phyloP scores from a whole-genome alignment of 176 grass and related monocot genomes.

The Lolium rigidum region DNA sequence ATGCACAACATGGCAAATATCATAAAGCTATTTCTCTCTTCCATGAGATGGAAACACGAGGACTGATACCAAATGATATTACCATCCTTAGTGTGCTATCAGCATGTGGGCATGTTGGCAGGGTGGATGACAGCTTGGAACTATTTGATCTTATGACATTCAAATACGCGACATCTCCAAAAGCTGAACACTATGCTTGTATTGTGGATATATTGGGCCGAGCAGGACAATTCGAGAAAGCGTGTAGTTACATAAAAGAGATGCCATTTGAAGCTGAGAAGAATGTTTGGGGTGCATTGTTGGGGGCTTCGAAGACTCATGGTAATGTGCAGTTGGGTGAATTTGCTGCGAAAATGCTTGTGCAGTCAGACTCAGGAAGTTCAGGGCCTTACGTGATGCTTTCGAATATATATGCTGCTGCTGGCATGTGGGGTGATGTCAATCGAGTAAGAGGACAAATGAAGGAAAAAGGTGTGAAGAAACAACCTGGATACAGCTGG shows the following conservation, averaged over 20 bases:
- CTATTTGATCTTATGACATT: slow-evolving; percentile 75
- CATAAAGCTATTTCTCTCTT: slow-evolving; percentile 74
- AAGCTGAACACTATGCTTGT: slow-evolving; percentile 81
- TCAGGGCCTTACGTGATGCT: slow-evolving; percentile 87
- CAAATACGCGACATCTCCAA: slow-evolving; percentile 59
- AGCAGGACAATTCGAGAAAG: slow-evolving; percentile 77
- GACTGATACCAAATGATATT: slow-evolving; percentile 61
- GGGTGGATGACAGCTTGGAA: slow-evolving; percentile 76
- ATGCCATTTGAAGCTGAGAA: slow-evolving; percentile 77
- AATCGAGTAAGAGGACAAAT: slow-evolving; percentile 73
- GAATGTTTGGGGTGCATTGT: slow-evolving; percentile 71
- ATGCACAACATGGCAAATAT: slow-evolving; percentile 78
- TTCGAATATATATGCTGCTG: slow-evolving; percentile 92
- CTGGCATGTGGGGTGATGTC: slow-evolving; percentile 85
- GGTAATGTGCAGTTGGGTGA: slow-evolving; percentile 78
- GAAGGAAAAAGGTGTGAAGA: slow-evolving; percentile 88
- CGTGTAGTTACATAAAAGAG: slow-evolving; percentile 66
- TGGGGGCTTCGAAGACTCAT: slow-evolving; percentile 68
- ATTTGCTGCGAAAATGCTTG: slow-evolving; percentile 80
- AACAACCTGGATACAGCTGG: slow-evolving; percentile 94
- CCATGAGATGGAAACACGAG: slow-evolving; percentile 62
- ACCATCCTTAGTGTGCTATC: slow-evolving; percentile 85
- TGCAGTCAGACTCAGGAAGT: slow-evolving; percentile 58
- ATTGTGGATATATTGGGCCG: slow-evolving; percentile 82
- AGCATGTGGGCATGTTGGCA: slow-evolving; percentile 74